phyloP scores from a whole-genome alignment of 1,284 basidiomycete species.

The Xerocomus amazonicus region DNA sequence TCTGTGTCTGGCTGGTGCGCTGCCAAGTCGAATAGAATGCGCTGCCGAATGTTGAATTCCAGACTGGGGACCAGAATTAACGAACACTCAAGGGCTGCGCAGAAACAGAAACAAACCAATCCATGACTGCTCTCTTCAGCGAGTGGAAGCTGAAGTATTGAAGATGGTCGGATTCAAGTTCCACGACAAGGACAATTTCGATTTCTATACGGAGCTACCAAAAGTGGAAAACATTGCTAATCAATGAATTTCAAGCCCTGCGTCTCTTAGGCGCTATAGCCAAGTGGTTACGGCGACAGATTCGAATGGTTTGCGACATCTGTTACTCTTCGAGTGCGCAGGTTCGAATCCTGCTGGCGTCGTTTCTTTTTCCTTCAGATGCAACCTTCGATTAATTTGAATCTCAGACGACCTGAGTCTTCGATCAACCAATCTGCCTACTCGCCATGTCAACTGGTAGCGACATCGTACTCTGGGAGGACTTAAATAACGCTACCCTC shows the following conservation, averaged over 20 bases:
- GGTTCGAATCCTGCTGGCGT: constrained; percentile 41
- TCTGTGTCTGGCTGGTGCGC: constrained; percentile 52
- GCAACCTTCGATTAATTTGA: background rate
- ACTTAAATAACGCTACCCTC: background rate
- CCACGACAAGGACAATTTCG: too few relatives aligned
- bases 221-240: constrained; percentile 3
- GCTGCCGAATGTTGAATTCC: constrained; percentile 76
- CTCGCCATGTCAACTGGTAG: background rate
- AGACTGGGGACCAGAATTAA: constrained; percentile 40
- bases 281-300: constrained; percentile 60
- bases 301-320: constrained; percentile 43
- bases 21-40: constrained; percentile 79
- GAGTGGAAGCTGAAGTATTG: background rate
- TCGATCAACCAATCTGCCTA: background rate
- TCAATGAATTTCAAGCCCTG: background rate
- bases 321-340: constrained; percentile 43
- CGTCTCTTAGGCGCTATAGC: constrained; percentile 38
- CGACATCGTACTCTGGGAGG: constrained; percentile 5
- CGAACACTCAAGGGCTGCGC: background rate
- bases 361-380: constrained; percentile 17
- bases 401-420: background rate
- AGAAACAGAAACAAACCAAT: constrained; percentile 23
- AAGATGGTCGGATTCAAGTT: background rate
- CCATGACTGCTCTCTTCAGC: constrained; percentile 17
- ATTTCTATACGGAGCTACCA: constrained; percentile 3